A percentile compares a stretch with the other conserved stretches of the same genome.
phyloP scores from a whole-genome alignment of 345 rosid genomes.

The Luvunga scandens region DNA sequence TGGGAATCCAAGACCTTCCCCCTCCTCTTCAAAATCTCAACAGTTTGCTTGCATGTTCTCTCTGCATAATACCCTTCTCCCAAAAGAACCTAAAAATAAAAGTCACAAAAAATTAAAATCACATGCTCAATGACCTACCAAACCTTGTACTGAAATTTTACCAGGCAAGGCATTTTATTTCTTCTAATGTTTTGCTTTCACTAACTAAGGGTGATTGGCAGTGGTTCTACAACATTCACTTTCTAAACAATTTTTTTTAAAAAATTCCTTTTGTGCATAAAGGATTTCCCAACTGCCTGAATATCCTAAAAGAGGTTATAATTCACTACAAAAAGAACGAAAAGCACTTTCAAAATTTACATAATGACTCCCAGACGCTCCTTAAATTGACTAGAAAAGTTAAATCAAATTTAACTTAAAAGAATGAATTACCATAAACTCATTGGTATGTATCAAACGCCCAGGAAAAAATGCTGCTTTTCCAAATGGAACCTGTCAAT shows the following conservation, averaged over 20 bases:
- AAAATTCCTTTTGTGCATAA: neutral
- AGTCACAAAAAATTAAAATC: neutral
- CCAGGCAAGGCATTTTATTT: neutral
- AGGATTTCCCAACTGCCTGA: too few relatives aligned
- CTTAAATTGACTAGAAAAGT: neutral
- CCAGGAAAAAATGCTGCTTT: constrained; percentile 88
- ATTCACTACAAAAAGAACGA: neutral
- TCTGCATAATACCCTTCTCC: constrained; percentile 83
- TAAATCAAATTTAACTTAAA: neutral
- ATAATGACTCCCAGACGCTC: neutral
- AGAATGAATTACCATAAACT: constrained; percentile 52
- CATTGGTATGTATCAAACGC: constrained; percentile 82
- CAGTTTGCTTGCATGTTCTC: constrained; percentile 71
- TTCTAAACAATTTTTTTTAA: neutral
- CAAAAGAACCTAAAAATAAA: constrained; percentile 53
- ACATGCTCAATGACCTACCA: neutral
- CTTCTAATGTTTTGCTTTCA: neutral
- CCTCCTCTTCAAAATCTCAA: constrained; percentile 77
- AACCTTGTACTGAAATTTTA: neutral
- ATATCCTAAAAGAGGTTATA: neutral
- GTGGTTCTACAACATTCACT: neutral
- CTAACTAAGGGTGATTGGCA: neutral
- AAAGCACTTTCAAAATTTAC: neutral
- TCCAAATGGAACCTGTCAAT: constrained; percentile 72
- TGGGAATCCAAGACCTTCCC: constrained; percentile 65